These are phyloP conservation scores for Penicillium robsamsonii DNA, from an alignment of 495 filamentous ascomycete genomes.

Conservation along the genomic window DNA sequence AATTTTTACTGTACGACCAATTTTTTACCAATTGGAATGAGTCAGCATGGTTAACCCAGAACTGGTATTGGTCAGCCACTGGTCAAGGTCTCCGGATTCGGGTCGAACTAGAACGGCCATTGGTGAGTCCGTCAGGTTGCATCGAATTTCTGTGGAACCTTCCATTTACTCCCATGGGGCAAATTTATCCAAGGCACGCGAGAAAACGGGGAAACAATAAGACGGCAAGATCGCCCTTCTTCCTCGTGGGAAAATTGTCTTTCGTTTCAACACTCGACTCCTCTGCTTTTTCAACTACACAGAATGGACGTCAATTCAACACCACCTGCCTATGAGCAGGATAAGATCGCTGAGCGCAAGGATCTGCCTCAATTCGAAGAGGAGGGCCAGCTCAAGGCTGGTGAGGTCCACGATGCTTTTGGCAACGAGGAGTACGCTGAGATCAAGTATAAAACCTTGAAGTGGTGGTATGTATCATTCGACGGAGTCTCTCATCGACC, in stretches of 20 bases:
- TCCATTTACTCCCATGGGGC: slow-evolving; percentile 5
- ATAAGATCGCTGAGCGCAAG: slow-evolving; percentile 24
- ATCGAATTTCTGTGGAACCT: slow-evolving; percentile 7
- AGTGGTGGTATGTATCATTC: slow-evolving; percentile 42
- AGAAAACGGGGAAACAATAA: slow-evolving; percentile 6
- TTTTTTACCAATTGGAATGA: slow-evolving; percentile 13
- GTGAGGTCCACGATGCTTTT: slow-evolving; percentile 38
- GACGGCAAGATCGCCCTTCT: background rate
- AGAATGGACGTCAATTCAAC: slow-evolving; percentile 25
- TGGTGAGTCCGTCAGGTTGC: slow-evolving; percentile 2
- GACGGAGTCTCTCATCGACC: background rate
- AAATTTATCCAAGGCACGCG: background rate
- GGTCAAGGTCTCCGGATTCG: slow-evolving; percentile 5
- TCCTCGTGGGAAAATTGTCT: background rate
- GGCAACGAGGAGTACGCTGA: slow-evolving; percentile 44
- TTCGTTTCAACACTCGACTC: background rate
- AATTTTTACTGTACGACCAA: background rate
- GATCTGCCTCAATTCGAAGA: slow-evolving; percentile 17
- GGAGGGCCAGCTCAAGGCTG: slow-evolving; percentile 39
- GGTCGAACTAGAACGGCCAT: slow-evolving; percentile 1
- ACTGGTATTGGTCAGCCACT: background rate
- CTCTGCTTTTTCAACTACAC: slow-evolving; percentile 7
- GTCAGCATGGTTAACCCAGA: background rate
- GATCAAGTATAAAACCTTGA: slow-evolving; percentile 48
- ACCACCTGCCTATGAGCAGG: slow-evolving; percentile 22